Conservation (phyloP, 768 basidiomycete species). For the Russula emetica region DNA sequence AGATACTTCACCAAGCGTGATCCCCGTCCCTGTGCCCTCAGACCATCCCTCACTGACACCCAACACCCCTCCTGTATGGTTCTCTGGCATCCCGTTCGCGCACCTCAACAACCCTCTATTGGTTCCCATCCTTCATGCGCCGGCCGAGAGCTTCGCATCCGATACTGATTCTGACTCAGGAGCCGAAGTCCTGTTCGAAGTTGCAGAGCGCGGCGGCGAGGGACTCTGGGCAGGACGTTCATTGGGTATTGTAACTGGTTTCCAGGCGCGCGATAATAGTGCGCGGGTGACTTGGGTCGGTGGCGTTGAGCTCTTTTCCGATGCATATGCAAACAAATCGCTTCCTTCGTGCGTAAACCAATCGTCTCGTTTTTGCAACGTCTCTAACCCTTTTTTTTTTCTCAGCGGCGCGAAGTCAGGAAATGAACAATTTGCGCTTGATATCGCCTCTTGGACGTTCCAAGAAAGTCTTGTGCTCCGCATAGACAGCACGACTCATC, state of each 20-base stretch:
- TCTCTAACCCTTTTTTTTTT: conserved; percentile 2
- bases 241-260: conserved; percentile 76
- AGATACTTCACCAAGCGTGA: conserved; percentile 54
- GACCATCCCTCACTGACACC: conserved; percentile 45
- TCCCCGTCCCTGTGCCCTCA: conserved; percentile 56
- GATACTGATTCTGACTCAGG: conserved; percentile 55
- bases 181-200: conserved; percentile 62
- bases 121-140: conserved; percentile 76
- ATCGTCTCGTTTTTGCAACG: neutral
- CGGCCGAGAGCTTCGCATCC: conserved; percentile 68
- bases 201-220: conserved; percentile 70
- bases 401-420: conserved; percentile 58
- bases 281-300: conserved; percentile 80
- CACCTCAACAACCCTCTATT: conserved; percentile 71
- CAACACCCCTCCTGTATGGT: conserved; percentile 61
- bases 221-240: conserved; percentile 78
- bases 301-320: conserved; percentile 72
- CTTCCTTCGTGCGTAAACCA: conserved; percentile 49
- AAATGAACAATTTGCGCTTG: conserved; percentile 68
- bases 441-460: conserved; percentile 87
- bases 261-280: conserved; percentile 78
- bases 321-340: conserved; percentile 64
- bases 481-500: conserved; percentile 70
- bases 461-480: conserved; percentile 78
- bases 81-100: conserved; percentile 65